Conservation (phyloP, 2,329 filamentous ascomycete genomes). For the Alternaria brassicicola region DNA sequence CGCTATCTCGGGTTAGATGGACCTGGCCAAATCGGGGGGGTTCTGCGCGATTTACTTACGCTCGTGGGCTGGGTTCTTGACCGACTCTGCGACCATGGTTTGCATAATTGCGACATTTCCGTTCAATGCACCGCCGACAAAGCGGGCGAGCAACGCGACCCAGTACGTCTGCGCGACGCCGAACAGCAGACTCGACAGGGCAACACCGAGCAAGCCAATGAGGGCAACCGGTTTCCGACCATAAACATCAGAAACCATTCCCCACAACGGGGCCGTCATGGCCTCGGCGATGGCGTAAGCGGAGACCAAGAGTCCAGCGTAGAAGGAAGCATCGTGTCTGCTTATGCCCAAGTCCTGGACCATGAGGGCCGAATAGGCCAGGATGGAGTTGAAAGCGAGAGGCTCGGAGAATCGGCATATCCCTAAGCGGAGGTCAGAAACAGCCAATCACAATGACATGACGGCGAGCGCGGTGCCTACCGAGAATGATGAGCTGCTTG, state of each 20-base stretch:
- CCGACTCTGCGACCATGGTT: constrained; percentile 93
- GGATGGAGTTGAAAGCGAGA: constrained; percentile 91
- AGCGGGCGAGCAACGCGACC: constrained; percentile 77
- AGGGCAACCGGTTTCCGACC: constrained; percentile 51
- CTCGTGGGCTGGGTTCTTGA: constrained; percentile 86
- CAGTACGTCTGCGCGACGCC: constrained; percentile 83
- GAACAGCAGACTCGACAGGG: constrained; percentile 81
- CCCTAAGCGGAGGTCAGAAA: constrained; percentile 59
- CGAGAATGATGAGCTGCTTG: constrained; percentile 54
- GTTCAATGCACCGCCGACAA: constrained; percentile 81
- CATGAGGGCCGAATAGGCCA: constrained; percentile 68
- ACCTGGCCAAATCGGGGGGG: not conserved
- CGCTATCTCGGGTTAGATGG: constrained; percentile 56
- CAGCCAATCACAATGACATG: constrained; percentile 24
- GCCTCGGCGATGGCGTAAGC: constrained; percentile 88
- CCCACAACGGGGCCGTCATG: constrained; percentile 72
- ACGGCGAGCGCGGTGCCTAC: constrained; percentile 29
- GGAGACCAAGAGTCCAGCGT: constrained; percentile 82
- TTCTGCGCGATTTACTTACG: constrained; percentile 61
- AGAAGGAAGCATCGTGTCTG: constrained; percentile 70
- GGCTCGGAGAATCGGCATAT: constrained; percentile 93
- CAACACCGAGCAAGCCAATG: constrained; percentile 73
- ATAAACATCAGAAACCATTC: constrained; percentile 49
- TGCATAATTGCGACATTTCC: constrained; percentile 90
- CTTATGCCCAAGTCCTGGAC: constrained; percentile 48